phyloP scores from a whole-genome alignment of 805 yeast species.

The Metschnikowia picachoensis region DNA sequence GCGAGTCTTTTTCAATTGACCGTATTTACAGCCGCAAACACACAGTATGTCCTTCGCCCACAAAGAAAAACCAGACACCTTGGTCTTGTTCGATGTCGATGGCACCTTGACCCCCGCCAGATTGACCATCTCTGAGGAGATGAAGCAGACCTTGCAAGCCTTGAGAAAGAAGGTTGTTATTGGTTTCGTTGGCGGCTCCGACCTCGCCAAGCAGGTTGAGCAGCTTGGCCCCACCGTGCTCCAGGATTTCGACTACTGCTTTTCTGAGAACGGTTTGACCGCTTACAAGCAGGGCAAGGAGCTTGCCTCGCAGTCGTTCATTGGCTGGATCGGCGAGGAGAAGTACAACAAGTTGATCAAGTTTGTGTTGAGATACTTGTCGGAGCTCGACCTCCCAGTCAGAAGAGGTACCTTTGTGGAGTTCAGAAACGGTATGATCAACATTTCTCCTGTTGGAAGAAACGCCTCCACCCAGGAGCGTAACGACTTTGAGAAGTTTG shows the following conservation, averaged over 20 bases:
- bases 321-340: conserved; percentile 92
- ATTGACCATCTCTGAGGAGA: conserved; percentile 69
- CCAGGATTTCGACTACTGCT: conserved; percentile 87
- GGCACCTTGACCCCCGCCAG: conserved; percentile 99
- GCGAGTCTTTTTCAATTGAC: not conserved
- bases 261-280: conserved; percentile 96
- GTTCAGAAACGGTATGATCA: conserved; percentile 99
- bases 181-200: conserved; percentile 98
- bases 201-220: conserved; percentile 89
- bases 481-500: conserved; percentile 84
- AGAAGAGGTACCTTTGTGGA: conserved; percentile 99
- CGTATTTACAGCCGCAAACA: not conserved
- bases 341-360: conserved; percentile 85
- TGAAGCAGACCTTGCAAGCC: conserved; percentile 63
- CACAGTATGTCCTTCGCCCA: conserved; percentile 56
- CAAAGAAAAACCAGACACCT: conserved; percentile 77
- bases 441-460: conserved; percentile 97
- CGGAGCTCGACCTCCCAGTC: conserved; percentile 85
- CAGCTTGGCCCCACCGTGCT: conserved; percentile 83
- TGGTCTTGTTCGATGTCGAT: conserved; percentile 95
- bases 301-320: conserved; percentile 91
- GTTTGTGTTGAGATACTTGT: conserved; percentile 79
- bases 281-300: conserved; percentile 90
- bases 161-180: conserved; percentile 89
- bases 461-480: conserved; percentile 94